phyloP scores from a whole-genome alignment of 441 rosid species.

The Viola pubescens region DNA sequence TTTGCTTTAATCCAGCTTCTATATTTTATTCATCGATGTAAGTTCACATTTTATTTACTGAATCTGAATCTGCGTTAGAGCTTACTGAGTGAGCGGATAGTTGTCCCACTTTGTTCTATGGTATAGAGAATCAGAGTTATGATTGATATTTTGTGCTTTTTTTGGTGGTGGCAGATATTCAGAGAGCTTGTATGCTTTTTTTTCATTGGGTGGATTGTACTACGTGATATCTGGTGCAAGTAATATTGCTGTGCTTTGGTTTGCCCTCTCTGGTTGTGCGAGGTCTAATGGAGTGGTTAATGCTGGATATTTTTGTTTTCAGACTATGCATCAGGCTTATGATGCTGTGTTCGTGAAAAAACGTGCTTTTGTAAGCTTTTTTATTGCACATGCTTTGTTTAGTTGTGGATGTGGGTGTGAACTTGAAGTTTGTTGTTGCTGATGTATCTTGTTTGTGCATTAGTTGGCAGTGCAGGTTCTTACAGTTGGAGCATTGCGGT shows the following conservation, averaged over 20 bases:
- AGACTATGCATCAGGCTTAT: slow-evolving; percentile 66
- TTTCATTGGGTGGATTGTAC: slow-evolving; percentile 74
- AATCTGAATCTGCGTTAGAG: not conserved
- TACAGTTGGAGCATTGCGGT: slow-evolving; percentile 47
- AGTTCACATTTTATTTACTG: slow-evolving; percentile 13
- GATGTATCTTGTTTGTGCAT: slow-evolving; percentile 17
- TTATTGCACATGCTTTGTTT: slow-evolving; percentile 1
- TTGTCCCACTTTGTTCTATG: too few species aligned
- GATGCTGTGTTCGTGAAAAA: slow-evolving; percentile 45
- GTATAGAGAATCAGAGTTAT: not conserved
- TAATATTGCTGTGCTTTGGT: slow-evolving; percentile 58
- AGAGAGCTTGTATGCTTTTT: slow-evolving; percentile 70
- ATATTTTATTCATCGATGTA: slow-evolving; percentile 90
- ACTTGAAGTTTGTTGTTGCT: too few species aligned
- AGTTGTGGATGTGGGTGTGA: not conserved
- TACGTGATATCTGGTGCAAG: slow-evolving; percentile 52
- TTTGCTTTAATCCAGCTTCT: slow-evolving; percentile 92
- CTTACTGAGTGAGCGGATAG: not conserved
- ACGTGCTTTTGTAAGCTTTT: slow-evolving; percentile 46
- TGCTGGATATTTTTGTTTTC: slow-evolving; percentile 87
- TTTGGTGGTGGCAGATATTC: slow-evolving; percentile 57
- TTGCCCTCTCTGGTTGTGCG: slow-evolving; percentile 79
- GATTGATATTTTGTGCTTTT: not conserved
- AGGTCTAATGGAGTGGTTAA: slow-evolving; percentile 90
- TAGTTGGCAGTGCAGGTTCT: slow-evolving; percentile 60